Conservation (phyloP, 2,329 filamentous ascomycete species). For the Neonectria ditissima region DNA sequence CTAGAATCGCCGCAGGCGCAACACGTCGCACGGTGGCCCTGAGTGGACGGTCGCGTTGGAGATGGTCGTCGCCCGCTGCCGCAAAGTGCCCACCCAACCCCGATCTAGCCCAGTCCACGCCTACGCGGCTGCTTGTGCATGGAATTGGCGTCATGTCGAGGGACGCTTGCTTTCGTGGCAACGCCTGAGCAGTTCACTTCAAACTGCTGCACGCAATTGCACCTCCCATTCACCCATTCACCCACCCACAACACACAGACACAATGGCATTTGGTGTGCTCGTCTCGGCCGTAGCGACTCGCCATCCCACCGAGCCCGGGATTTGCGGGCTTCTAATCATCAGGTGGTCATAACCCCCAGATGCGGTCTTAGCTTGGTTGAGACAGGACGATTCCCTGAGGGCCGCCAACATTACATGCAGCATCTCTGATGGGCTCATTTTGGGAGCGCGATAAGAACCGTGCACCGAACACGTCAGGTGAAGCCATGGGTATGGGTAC, state of each 20-base stretch:
- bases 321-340: conserved; percentile 41
- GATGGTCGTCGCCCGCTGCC: conserved; percentile 34
- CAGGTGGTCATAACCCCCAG: conserved; percentile 40
- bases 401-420: conserved; percentile 44
- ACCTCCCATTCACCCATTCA: conserved; percentile 39
- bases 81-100: conserved; percentile 47
- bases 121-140: conserved; percentile 39
- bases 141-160: conserved; percentile 45
- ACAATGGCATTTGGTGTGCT: conserved; percentile 33
- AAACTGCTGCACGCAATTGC: conserved; percentile 25
- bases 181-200: conserved; percentile 47
- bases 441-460: conserved; percentile 42
- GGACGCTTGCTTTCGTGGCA: conserved; percentile 55
- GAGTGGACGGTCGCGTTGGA: conserved; percentile 35
- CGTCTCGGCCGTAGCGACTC: conserved; percentile 33
- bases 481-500: conserved; percentile 46
- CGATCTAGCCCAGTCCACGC: conserved; percentile 42
- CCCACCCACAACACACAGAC: conserved; percentile 33
- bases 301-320: conserved; percentile 32
- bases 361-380: conserved; percentile 40
- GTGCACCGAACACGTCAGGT: conserved; percentile 47
- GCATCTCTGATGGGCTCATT: conserved; percentile 44
- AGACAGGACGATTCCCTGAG: conserved; percentile 33
- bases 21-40: conserved; percentile 42
- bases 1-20: conserved; percentile 39